Evolutionary conservation across 129 eudicot genomes (phyloP).

Genomic region (Scalesia atractyloides): DNA sequence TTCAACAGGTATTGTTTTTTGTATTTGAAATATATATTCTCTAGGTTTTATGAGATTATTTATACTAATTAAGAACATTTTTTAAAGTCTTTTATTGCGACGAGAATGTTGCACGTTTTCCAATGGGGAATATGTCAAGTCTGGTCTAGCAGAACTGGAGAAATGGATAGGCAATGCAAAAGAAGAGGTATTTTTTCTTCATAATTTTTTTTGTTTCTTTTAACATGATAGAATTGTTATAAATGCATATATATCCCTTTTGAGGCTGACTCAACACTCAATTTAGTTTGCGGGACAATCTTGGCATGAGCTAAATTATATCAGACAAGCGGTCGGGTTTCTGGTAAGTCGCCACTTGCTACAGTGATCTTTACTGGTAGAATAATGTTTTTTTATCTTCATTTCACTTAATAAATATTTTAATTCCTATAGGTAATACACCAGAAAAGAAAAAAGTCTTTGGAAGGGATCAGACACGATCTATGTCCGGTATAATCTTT

Average conservation of each 20-base stretch:
- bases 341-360: constrained; percentile 53
- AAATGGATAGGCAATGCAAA: constrained; percentile 87
- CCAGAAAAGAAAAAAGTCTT: constrained; percentile 91
- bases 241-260: neutral
- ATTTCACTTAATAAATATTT: neutral
- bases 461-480: constrained; percentile 95
- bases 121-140: constrained; percentile 96
- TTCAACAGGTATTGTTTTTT: constrained; percentile 72
- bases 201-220: neutral
- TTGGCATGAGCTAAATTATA: constrained; percentile 97
- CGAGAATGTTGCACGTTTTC: constrained; percentile 98
- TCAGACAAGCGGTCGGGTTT: constrained; percentile 98
- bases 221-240: neutral
- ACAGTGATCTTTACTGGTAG: constrained; percentile 1
- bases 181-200: constrained; percentile 64
- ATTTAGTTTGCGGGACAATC: constrained; percentile 95
- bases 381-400: neutral
- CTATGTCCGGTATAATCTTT: constrained; percentile 83
- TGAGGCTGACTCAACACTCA: constrained; percentile 33
- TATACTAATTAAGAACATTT: constrained; percentile 5
- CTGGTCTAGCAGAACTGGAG: constrained; percentile 97
- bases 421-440: constrained; percentile 73
- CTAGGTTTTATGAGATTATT: neutral
- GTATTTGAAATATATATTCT: neutral
- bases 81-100: constrained; percentile 77